phyloP scores from a whole-genome alignment of 768 basidiomycete genomes.

The Lactarius evosmus region DNA sequence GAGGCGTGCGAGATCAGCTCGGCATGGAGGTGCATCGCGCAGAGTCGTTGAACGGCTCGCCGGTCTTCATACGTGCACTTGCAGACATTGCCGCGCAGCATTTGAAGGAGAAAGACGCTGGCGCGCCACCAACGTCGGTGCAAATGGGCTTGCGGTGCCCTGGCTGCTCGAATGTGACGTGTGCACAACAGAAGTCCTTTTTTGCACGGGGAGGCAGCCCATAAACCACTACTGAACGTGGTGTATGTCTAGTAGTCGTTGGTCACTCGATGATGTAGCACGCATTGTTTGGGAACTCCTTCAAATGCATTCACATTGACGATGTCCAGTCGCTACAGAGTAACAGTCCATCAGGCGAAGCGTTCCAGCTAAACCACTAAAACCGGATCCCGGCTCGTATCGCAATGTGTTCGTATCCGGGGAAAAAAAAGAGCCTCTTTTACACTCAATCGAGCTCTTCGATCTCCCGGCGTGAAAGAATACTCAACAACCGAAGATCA shows the following conservation, averaged over 20 bases:
- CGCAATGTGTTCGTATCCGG: not conserved
- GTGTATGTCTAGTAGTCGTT: not conserved
- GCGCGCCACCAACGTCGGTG: constrained; percentile 63
- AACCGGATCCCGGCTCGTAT: not conserved
- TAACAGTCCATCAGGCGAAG: not conserved
- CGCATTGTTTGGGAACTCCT: not conserved
- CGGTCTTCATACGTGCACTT: constrained; percentile 91
- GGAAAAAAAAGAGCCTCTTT: not conserved
- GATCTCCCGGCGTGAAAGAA: constrained; percentile 1
- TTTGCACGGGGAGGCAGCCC: constrained; percentile 71
- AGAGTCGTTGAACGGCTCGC: constrained; percentile 91
- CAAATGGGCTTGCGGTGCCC: constrained; percentile 91
- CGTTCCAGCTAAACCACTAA: not conserved
- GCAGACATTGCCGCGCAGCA: constrained; percentile 88
- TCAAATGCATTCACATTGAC: not conserved
- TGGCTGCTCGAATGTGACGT: constrained; percentile 87
- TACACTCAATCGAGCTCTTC: not conserved
- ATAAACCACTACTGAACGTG: constrained; percentile 4
- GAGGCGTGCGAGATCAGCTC: constrained; percentile 48
- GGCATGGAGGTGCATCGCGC: constrained; percentile 89
- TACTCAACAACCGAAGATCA: not conserved
- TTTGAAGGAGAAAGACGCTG: constrained; percentile 57
- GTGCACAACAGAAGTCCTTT: constrained; percentile 85
- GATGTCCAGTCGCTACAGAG: not conserved
- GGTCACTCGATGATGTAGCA: not conserved